A percentile compares a stretch with the other conserved stretches of the same genome.
These are phyloP conservation scores for Falciphora oryzae DNA, from an alignment of 2,329 filamentous ascomycete species.

Conservation along the genomic window DNA sequence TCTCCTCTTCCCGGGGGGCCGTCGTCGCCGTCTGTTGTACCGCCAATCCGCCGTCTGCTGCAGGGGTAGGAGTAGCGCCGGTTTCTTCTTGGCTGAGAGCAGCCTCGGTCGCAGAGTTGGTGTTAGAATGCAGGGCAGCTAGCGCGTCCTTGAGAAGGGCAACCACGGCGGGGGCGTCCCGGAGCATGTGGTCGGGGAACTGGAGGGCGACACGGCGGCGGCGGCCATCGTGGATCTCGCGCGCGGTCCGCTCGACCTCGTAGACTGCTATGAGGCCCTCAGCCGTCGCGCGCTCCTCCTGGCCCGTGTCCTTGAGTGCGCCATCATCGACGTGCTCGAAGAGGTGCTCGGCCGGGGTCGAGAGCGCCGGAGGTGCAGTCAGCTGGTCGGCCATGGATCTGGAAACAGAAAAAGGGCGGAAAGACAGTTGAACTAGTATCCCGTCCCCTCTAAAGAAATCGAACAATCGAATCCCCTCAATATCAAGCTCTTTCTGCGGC, in stretches of 20 bases:
- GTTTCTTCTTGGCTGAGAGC: neutral
- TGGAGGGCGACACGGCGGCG: slow-evolving; percentile 84
- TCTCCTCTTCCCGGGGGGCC: slow-evolving; percentile 16
- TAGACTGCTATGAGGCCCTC: slow-evolving; percentile 72
- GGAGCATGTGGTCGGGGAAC: slow-evolving; percentile 89
- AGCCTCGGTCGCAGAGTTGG: neutral
- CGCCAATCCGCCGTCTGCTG: neutral
- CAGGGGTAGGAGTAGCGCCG: neutral
- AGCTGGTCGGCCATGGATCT: slow-evolving; percentile 40
- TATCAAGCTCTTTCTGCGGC: too few relatives aligned
- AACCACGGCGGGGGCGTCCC: slow-evolving; percentile 76
- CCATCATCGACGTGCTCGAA: slow-evolving; percentile 45
- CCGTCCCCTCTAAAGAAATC: neutral
- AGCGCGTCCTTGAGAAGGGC: slow-evolving; percentile 47
- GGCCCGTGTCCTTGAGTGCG: slow-evolving; percentile 22
- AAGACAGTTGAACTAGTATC: neutral
- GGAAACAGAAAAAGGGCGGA: too few relatives aligned
- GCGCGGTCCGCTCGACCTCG: slow-evolving; percentile 75
- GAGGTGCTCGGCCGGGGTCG: slow-evolving; percentile 55
- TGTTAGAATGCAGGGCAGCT: slow-evolving; percentile 13
- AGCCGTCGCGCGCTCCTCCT: slow-evolving; percentile 38
- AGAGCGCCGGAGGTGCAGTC: slow-evolving; percentile 52
- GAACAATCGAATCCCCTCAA: too few relatives aligned
- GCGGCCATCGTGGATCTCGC: slow-evolving; percentile 64
- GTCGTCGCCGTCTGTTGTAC: too few relatives aligned